Base-by-base conservation (phyloP, 805 yeast species). In the Metschnikowia drakensbergensis region DNA sequence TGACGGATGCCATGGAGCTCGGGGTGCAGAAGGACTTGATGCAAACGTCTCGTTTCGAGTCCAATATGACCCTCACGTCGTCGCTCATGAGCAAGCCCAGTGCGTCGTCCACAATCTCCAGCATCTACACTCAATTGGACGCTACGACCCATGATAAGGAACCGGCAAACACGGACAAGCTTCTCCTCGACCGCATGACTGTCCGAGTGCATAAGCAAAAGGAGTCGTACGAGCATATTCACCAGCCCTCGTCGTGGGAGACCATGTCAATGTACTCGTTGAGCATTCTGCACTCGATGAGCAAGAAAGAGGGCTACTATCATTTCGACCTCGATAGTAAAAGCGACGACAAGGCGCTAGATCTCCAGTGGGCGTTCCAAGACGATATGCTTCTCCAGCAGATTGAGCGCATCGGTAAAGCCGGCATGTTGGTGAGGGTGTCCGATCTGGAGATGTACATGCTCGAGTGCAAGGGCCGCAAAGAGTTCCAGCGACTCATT, bases 381-480 rank as follows among this genome's bases (percentile, higher is more conserved):
- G 71, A 65, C 26, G 66, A 62, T 17, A 65, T 63, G 7, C 66
- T 60, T 45, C 51, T 46, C 29, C 58, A 60, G 35, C 54, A 65
- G 27, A 57, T 71, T 22, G 69, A 71, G 50, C 58, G 62, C 44
- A 71, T 72, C 29, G 77, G 77, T 8, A 72, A 68, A 47, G 77
- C 77, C 6, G 77, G 74, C 7, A 57, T 72, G 49, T 62, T 72
- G 52, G 61, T 72, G 38, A 66, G 62, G 47, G 67, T 55, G 1
- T 51, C 56, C n/a, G 61, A 62, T 6, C 54, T 57, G 37, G 67
- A 66, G 7, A 60, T 66, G 36, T 72, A 51, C 58, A 71, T 72
- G 76, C 63, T 72, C 45, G 77, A 72, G 51, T 72, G 76, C 53
- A 69, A 66, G 55, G 77, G 77, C 3, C 71, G 66, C 51, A 69